Percentiles rank a stretch among this genome's conserved stretches.
phyloP scores from a whole-genome alignment of 768 basidiomycete genomes.

The Jaapia argillacea region DNA sequence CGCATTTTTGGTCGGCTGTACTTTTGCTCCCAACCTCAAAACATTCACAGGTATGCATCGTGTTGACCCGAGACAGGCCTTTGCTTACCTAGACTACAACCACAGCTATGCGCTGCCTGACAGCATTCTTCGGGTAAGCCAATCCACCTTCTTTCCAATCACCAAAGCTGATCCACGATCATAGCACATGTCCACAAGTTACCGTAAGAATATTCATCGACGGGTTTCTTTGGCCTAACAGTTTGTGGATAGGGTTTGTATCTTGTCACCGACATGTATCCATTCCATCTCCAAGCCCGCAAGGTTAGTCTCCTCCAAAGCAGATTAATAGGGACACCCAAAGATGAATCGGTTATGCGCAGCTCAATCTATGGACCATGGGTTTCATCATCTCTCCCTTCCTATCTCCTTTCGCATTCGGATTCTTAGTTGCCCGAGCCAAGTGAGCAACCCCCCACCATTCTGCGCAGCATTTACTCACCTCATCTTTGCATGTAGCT shows the following conservation, averaged over 20 bases:
- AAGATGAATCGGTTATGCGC: constrained; percentile 9
- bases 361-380: constrained; percentile 56
- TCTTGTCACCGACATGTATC: constrained; percentile 52
- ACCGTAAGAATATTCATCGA: constrained; percentile 22
- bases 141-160: neutral
- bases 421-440: constrained; percentile 44
- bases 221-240: neutral
- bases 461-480: neutral
- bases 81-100: neutral
- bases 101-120: constrained; percentile 48
- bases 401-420: constrained; percentile 45
- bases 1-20: constrained; percentile 47
- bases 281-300: constrained; percentile 60
- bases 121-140: constrained; percentile 44
- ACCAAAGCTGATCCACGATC: neutral
- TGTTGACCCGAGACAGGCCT: constrained; percentile 11
- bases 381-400: constrained; percentile 49
- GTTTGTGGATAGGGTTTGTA: constrained; percentile 37
- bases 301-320: constrained; percentile 28
- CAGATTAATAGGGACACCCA: neutral
- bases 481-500: constrained; percentile 18
- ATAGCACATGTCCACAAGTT: constrained; percentile 49
- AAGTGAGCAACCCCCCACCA: constrained; percentile 13
- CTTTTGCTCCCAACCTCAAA: constrained; percentile 45
- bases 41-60: constrained; percentile 42